Base-by-base conservation (phyloP, 176 grass and related monocot genomes). In the Oryza nivara region DNA sequence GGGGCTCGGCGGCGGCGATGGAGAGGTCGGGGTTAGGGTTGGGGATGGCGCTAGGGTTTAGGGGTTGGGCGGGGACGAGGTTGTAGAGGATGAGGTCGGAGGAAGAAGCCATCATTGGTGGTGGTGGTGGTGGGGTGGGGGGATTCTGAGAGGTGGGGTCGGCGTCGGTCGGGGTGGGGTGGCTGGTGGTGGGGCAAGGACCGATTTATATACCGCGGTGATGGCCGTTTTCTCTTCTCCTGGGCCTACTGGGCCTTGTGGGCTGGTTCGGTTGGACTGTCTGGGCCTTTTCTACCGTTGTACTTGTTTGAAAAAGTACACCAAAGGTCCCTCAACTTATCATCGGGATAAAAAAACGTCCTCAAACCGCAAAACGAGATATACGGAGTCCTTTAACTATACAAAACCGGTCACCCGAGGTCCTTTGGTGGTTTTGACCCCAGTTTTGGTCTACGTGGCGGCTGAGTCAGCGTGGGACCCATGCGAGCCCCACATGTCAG, bases 41-140 rank as follows among this genome's bases (percentile, higher is more conserved):
- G 16, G 52, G 51, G 52, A 19, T 16, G 51, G 23, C 16, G 30
- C n/a, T 20, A 70, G 86, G 90, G 75, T 86, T 89, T 83, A 88
- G 78, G 81, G 86, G 67, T 82, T 90, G 83, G 38, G 54, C 7
- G 71, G 90, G 75, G 67, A 92, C 85, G 14, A 89, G 85, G 30
- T 69, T 88, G 88, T 80, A 94, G 63, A 94, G 68, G 28, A 89
- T 67, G 73, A 89, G 47, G 40, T 89, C 92, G 47, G 89, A 89
- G 54, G 85, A 25, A 7, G 91, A 94, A 15, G 87, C 80, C 88
- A 90, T 90, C 32, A 67, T 73, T 82, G 47, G 78, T 20, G 5
- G 7, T 67, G n/a, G 68, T 41, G 40, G 38, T 40, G 40, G 40
- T 41, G 7, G 40, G 5, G 36, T 5, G 36, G 67, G 20, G 13